Percentiles rank a stretch among this genome's conserved stretches.
Conservation (phyloP, 768 basidiomycete genomes). For the Termitomyces sp. region DNA sequence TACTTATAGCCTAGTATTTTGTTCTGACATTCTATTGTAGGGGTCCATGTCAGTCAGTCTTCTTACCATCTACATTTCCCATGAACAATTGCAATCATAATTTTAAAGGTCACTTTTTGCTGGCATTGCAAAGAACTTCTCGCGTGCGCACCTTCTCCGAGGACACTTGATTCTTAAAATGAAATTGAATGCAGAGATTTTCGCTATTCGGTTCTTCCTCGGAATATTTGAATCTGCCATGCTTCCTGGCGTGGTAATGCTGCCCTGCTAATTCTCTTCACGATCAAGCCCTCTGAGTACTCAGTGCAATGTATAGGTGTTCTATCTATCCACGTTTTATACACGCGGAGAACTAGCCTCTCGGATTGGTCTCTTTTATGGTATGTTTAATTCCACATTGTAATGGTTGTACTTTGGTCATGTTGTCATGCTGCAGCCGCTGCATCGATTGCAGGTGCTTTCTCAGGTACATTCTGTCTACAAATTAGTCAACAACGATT, state of each 20-base stretch:
- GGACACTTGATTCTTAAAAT: background rate
- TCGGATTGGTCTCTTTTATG: constrained; percentile 47
- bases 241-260: constrained; percentile 39
- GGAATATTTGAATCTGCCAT: constrained; percentile 49
- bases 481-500: background rate
- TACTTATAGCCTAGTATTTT: background rate
- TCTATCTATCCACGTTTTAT: constrained; percentile 51
- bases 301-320: constrained; percentile 25
- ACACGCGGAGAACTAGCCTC: constrained; percentile 48
- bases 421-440: constrained; percentile 25
- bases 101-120: constrained; percentile 38
- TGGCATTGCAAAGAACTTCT: constrained; percentile 43
- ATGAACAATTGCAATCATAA: background rate
- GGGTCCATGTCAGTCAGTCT: constrained; percentile 34
- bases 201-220: constrained; percentile 46
- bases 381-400: constrained; percentile 12
- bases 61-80: background rate
- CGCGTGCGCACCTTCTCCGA: constrained; percentile 21
- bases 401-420: background rate
- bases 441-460: constrained; percentile 43
- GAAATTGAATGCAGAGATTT: constrained; percentile 29
- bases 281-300: background rate
- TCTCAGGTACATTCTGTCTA: constrained; percentile 30
- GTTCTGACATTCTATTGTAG: constrained; percentile 15
- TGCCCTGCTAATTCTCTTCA: too few species aligned